A percentile compares a stretch with the other conserved stretches of the same genome.
These are phyloP conservation scores for Kodamaea suecica DNA, from an alignment of 1,139 yeast genomes.

Conservation along the genomic window DNA sequence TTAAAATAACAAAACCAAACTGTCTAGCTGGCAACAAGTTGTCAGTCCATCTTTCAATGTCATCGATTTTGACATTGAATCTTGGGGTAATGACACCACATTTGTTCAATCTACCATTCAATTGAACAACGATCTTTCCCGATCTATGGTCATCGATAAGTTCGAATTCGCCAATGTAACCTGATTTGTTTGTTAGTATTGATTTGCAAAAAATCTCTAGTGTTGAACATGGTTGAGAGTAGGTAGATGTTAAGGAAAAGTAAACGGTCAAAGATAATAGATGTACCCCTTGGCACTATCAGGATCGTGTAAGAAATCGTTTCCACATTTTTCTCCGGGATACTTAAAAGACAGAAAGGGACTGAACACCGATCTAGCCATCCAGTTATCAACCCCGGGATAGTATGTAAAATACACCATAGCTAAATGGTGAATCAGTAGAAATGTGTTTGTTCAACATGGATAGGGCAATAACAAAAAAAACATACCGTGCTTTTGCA, in stretches of 20 bases:
- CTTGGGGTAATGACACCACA: slow-evolving; percentile 99
- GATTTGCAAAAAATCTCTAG: slow-evolving; percentile 11
- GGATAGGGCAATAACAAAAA: slow-evolving; percentile 1
- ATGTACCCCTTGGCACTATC: slow-evolving; percentile 21
- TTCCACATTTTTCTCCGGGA: slow-evolving; percentile 81
- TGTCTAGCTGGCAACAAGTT: slow-evolving; percentile 98
- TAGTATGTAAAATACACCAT: slow-evolving; percentile 1
- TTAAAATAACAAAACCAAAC: slow-evolving; percentile 93
- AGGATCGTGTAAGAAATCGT: slow-evolving; percentile 75
- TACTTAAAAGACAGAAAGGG: slow-evolving; percentile 97
- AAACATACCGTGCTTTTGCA: slow-evolving; percentile 80
- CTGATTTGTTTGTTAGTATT: slow-evolving; percentile 26
- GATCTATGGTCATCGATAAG: slow-evolving; percentile 99
- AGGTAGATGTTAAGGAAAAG: slow-evolving; percentile 68
- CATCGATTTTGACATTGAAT: slow-evolving; percentile 90
- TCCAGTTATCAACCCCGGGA: slow-evolving; percentile 96
- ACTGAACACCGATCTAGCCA: slow-evolving; percentile 84
- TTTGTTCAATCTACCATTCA: slow-evolving; percentile 97
- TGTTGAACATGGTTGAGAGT: slow-evolving; percentile 4
- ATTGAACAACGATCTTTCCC: slow-evolving; percentile 94
- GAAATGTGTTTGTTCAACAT: too few species aligned
- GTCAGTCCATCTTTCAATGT: slow-evolving; percentile 97
- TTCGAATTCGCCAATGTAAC: slow-evolving; percentile 99
- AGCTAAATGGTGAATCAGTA: too few species aligned
- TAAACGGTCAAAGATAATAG: slow-evolving; percentile 53